A percentile compares a stretch with the other conserved stretches of the same genome.
Evolutionary conservation across 75 land plant species (phyloP).

Genomic region (Pinus taeda): DNA sequence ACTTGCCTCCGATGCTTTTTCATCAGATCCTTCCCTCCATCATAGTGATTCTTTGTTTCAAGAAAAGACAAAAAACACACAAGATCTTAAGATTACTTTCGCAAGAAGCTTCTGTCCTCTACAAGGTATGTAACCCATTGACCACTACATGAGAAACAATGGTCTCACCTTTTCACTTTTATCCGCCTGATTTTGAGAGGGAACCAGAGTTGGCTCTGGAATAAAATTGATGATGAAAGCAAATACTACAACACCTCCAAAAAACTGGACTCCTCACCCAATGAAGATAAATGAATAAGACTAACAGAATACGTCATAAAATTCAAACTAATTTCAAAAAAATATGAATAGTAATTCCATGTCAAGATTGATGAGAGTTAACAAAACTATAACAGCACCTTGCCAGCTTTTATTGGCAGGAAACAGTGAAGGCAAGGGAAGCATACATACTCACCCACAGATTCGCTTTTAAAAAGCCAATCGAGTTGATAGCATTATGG

Average conservation of each 20-base stretch:
- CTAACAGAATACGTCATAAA: conserved; percentile 1
- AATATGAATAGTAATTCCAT: background rate
- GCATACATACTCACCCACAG: conserved; percentile 59
- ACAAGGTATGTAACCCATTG: background rate
- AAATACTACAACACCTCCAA: conserved; percentile 85
- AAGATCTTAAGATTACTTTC: background rate
- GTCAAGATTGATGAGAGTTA: background rate
- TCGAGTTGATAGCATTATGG: conserved; percentile 87
- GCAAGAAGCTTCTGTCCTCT: background rate
- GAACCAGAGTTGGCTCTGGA: conserved; percentile 78
- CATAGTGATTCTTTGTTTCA: conserved; percentile 33
- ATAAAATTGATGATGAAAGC: conserved; percentile 70
- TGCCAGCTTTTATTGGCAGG: background rate
- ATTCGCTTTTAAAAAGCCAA: conserved; percentile 90
- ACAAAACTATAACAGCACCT: background rate
- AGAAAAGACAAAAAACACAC: conserved; percentile 2
- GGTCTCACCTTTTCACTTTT: conserved; percentile 45
- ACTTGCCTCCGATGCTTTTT: conserved; percentile 82
- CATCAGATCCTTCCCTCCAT: conserved; percentile 65
- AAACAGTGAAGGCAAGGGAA: background rate
- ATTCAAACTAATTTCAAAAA: background rate
- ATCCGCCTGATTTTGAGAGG: conserved; percentile 27
- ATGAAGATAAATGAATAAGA: background rate
- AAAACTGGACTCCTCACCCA: conserved; percentile 48
- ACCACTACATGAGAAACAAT: background rate